Conservation (phyloP, 2,329 filamentous ascomycete species). For the Cladosporium austrohemisphaericum region DNA sequence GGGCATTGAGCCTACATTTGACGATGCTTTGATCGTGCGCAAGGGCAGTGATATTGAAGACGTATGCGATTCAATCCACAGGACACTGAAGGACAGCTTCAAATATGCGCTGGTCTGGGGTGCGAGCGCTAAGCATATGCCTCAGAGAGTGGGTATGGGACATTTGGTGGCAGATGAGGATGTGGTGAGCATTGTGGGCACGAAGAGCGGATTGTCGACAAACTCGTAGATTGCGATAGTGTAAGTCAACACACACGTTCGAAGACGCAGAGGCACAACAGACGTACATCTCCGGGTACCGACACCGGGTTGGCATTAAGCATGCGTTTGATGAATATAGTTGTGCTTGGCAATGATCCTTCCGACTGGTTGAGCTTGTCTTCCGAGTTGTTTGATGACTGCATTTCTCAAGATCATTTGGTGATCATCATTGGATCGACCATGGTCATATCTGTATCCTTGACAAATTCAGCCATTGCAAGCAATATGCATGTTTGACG, state of each 20-base stretch:
- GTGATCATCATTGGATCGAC: too few species aligned
- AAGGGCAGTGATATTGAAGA: conserved; percentile 88
- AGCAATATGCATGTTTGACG: too few species aligned
- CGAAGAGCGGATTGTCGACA: conserved; percentile 35
- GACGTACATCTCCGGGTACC: too few species aligned
- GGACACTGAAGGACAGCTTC: conserved; percentile 94
- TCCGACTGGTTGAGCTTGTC: too few species aligned
- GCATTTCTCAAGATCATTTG: too few species aligned
- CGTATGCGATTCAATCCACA: conserved; percentile 92
- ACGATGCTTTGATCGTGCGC: conserved; percentile 88
- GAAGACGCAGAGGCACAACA: too few species aligned
- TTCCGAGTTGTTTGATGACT: too few species aligned
- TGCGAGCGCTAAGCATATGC: conserved; percentile 88
- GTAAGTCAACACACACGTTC: too few species aligned
- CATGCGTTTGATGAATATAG: conserved; percentile 3
- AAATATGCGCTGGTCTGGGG: conserved; percentile 99
- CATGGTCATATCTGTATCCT: too few species aligned
- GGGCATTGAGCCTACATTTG: conserved; percentile 82
- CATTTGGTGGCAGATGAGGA: conserved; percentile 73
- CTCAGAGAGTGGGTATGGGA: conserved; percentile 82
- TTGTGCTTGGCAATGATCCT: not conserved
- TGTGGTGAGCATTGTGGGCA: conserved; percentile 61
- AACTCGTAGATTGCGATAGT: too few species aligned
- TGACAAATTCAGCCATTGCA: too few species aligned
- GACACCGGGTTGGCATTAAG: conserved; percentile 8